Evolutionary conservation across 208 protist species (phyloP).

Genomic region (Acanthamoeba polyphaga): DNA sequence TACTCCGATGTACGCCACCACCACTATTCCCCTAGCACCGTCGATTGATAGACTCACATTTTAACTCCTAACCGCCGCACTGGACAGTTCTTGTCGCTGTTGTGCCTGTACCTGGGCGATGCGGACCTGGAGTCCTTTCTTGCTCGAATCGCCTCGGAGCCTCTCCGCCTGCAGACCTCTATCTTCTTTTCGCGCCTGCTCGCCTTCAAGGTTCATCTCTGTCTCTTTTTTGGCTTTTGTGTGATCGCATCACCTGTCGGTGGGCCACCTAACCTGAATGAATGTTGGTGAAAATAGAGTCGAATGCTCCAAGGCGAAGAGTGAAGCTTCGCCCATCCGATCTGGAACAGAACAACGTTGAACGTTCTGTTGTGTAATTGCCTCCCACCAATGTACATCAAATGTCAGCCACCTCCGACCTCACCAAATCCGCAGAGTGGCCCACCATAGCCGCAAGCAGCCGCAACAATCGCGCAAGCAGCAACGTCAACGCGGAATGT

Average conservation of each 20-base stretch:
- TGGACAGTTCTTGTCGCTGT: constrained; percentile 51
- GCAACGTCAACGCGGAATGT: too few relatives aligned
- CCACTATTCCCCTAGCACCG: neutral
- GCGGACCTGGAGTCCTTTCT: constrained; percentile 64
- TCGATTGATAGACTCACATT: neutral
- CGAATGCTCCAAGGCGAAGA: constrained; percentile 1
- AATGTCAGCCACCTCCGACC: too few relatives aligned
- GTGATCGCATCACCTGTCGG: too few relatives aligned
- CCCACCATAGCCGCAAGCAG: too few relatives aligned
- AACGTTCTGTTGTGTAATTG: neutral
- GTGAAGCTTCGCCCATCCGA: neutral
- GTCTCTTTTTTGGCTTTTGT: neutral
- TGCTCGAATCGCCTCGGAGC: constrained; percentile 46
- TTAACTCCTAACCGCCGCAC: neutral
- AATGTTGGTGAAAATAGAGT: neutral
- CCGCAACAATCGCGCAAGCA: too few relatives aligned
- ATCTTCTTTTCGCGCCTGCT: constrained; percentile 74
- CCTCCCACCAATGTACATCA: too few relatives aligned
- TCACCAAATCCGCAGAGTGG: too few relatives aligned
- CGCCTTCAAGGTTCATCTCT: constrained; percentile 26
- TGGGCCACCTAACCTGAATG: too few relatives aligned
- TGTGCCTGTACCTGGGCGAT: constrained; percentile 66
- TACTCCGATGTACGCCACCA: constrained; percentile 44
- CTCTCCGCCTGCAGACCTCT: constrained; percentile 69
- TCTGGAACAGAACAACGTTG: too few relatives aligned